Evolutionary conservation across 75 land plant species (phyloP), one percentile per base, ranked within the genome.

Genomic region (Selaginella tamariscina): DNA sequence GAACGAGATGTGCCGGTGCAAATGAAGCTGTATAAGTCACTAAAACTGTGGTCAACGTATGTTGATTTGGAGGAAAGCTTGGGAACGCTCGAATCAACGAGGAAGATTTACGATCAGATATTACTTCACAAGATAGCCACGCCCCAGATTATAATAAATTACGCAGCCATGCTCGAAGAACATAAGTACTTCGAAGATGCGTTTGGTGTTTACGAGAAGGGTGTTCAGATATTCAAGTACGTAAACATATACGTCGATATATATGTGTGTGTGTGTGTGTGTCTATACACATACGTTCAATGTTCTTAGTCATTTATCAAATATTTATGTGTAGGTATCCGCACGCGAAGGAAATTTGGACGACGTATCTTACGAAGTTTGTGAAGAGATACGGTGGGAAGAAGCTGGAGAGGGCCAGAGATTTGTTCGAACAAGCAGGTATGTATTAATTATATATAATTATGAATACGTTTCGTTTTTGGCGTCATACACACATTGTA

Each of bases 301-400:
- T n/a, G n/a, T n/a, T n/a, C n/a, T n/a, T n/a, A n/a, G n/a, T n/a
- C n/a, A n/a, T n/a, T n/a, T n/a, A n/a, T n/a, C n/a, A n/a, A n/a
- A n/a, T n/a, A n/a, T n/a, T n/a, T n/a, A n/a, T n/a, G n/a, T n/a
- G n/a, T n/a, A n/a, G n/a, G n/a, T 92, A 92, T 64, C 97, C 97
- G 26, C 97, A 92, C 76, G 97, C 88, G 0, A 82, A 81, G 30
- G 95, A 88, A 77, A 92, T 92, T 31, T 92, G 97, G 97, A 77
- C 85, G 20, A 92, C 92, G 22, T 92, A 92, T 64, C 81, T 92
- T 1, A 76, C 85, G 18, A 92, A 92, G 62, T 92, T 92, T 78
- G 94, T 92, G 26, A 84, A 82, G 24, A 77, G 97, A 68, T 92
- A 92, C 75, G 87, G 85, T 65, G 85, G 82, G 60, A 59, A 83